Percentiles rank a stretch among this genome's conserved stretches.
These are phyloP conservation scores for Juncus inflexus DNA, from an alignment of 176 grass and related monocot genomes.

Conservation along the genomic window DNA sequence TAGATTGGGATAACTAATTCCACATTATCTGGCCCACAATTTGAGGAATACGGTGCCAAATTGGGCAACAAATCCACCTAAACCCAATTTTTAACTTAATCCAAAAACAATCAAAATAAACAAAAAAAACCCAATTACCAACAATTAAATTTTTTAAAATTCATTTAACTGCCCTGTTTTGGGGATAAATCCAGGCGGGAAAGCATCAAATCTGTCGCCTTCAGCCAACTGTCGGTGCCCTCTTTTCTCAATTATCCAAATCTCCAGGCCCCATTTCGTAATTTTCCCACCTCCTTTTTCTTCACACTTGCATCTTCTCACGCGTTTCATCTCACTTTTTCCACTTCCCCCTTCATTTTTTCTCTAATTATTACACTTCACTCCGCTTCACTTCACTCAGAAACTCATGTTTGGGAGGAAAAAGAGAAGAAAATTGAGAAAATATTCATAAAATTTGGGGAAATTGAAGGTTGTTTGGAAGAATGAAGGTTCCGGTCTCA, in stretches of 20 bases:
- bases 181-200: constrained; percentile 1
- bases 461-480: background rate
- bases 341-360: background rate
- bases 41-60: too few relatives aligned
- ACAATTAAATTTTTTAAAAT: too few relatives aligned
- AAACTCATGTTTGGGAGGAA: too few relatives aligned
- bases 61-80: too few relatives aligned
- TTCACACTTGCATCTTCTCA: too few relatives aligned
- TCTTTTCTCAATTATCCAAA: background rate
- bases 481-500: constrained; percentile 60
- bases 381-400: too few relatives aligned
- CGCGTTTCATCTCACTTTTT: background rate
- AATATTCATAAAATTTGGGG: background rate
- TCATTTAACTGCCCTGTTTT: background rate
- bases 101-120: too few relatives aligned
- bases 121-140: too few relatives aligned
- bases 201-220: constrained; percentile 10
- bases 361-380: background rate
- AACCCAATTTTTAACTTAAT: too few relatives aligned
- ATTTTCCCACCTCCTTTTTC: background rate
- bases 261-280: constrained; percentile 4
- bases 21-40: too few relatives aligned
- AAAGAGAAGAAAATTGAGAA: constrained; percentile 1
- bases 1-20: too few relatives aligned
- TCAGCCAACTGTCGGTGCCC: constrained; percentile 40